Percentiles rank a stretch among this genome's conserved stretches.
phyloP scores from a whole-genome alignment of 2,329 filamentous ascomycete species.

The Ampelomyces quisqualis region DNA sequence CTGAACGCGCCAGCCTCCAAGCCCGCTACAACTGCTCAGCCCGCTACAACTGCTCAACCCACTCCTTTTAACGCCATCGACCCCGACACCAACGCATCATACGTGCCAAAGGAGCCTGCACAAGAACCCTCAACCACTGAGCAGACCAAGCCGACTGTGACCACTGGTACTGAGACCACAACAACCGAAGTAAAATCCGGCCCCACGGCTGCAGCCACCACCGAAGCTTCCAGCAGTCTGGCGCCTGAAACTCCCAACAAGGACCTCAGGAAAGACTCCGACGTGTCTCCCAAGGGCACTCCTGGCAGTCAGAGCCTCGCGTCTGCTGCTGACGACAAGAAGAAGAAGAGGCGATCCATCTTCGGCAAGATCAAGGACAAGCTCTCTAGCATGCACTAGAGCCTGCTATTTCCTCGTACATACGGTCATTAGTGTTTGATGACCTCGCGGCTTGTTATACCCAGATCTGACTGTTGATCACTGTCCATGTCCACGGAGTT shows the following conservation, averaged over 20 bases:
- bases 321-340: slow-evolving; percentile 41
- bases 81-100: slow-evolving; percentile 45
- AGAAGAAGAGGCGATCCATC: slow-evolving; percentile 52
- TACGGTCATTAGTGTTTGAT: slow-evolving; percentile 11
- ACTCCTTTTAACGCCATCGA: slow-evolving; percentile 25
- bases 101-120: slow-evolving; percentile 40
- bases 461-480: slow-evolving; percentile 21
- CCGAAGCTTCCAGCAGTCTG: slow-evolving; percentile 9
- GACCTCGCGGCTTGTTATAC: slow-evolving; percentile 26
- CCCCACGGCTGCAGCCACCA: background rate
- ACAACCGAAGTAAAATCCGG: slow-evolving; percentile 26
- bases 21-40: slow-evolving; percentile 28
- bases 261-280: slow-evolving; percentile 25
- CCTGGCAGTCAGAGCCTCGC: slow-evolving; percentile 43
- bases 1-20: slow-evolving; percentile 45
- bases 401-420: slow-evolving; percentile 10
- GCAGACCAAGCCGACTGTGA: slow-evolving; percentile 45
- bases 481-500: slow-evolving; percentile 38
- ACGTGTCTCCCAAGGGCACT: slow-evolving; percentile 40
- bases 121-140: slow-evolving; percentile 36
- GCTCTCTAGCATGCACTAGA: slow-evolving; percentile 39
- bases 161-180: slow-evolving; percentile 43
- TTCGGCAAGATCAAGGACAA: slow-evolving; percentile 54
- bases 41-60: slow-evolving; percentile 12
- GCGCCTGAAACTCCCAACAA: slow-evolving; percentile 37